A percentile compares a stretch with the other conserved stretches of the same genome.
phyloP scores from a whole-genome alignment of 495 filamentous ascomycete genomes.

The Penicillium dipodomyicola region DNA sequence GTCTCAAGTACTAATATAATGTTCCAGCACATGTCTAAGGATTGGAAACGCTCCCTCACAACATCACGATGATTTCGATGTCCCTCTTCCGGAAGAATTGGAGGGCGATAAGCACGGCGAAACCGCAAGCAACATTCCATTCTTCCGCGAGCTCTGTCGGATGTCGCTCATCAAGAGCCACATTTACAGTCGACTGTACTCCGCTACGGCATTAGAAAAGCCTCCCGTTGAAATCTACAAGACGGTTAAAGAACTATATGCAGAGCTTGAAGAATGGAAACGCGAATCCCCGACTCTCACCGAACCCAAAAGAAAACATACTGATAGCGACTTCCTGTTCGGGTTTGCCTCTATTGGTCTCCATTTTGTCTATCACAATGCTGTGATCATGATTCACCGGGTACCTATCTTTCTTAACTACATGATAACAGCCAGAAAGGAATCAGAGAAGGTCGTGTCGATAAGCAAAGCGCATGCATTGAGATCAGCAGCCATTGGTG shows the following conservation, averaged over 20 bases:
- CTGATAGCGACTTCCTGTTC: slow-evolving; percentile 76
- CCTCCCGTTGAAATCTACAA: slow-evolving; percentile 81
- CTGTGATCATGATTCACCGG: slow-evolving; percentile 90
- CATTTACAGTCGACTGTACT: slow-evolving; percentile 86
- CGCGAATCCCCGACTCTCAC: slow-evolving; percentile 71
- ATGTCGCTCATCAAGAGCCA: slow-evolving; percentile 87
- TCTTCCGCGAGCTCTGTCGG: slow-evolving; percentile 85
- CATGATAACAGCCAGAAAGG: slow-evolving; percentile 44
- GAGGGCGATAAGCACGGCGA: slow-evolving; percentile 69
- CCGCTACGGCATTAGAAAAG: slow-evolving; percentile 78
- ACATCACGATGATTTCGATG: slow-evolving; percentile 94
- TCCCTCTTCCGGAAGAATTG: slow-evolving; percentile 79
- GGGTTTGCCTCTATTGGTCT: slow-evolving; percentile 85
- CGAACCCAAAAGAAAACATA: slow-evolving; percentile 76
- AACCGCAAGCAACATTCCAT: slow-evolving; percentile 72
- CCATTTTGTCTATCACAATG: slow-evolving; percentile 94
- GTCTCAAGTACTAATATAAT: not conserved
- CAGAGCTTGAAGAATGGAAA: slow-evolving; percentile 89
- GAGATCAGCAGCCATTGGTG: slow-evolving; percentile 64
- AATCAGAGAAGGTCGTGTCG: slow-evolving; percentile 14
- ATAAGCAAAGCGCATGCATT: slow-evolving; percentile 65
- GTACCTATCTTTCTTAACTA: slow-evolving; percentile 92
- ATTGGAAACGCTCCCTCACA: slow-evolving; percentile 85
- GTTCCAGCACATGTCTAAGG: slow-evolving; percentile 69
- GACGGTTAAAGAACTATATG: slow-evolving; percentile 82